phyloP scores from a whole-genome alignment of 371 early-diverging fungal genomes.

The Syncephalastrum racemosum region DNA sequence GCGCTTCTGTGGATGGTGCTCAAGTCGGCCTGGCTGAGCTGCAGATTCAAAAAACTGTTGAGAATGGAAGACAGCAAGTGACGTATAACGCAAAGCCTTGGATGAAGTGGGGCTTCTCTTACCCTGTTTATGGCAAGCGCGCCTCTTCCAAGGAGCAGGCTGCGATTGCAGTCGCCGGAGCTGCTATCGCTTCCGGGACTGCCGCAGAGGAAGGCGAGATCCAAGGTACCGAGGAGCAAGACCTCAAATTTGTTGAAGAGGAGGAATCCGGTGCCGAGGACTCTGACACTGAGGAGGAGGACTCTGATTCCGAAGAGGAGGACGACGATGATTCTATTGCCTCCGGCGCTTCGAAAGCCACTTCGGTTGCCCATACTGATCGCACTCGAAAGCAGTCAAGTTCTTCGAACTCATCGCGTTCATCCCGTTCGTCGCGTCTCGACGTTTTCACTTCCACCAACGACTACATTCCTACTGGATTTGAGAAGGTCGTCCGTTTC shows the following conservation, averaged over 20 bases:
- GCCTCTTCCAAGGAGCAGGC: background rate
- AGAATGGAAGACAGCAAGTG: conserved; percentile 23
- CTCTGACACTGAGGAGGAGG: conserved; percentile 23
- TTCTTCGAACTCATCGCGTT: background rate
- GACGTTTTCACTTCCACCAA: conserved; percentile 18
- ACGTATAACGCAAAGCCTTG: conserved; percentile 34
- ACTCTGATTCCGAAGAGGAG: conserved; percentile 23
- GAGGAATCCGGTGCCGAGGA: conserved; percentile 31
- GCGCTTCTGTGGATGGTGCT: conserved; percentile 34
- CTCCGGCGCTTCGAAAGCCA: conserved; percentile 8
- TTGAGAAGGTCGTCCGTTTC: conserved; percentile 39
- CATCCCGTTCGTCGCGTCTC: conserved; percentile 12
- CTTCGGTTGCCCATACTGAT: conserved; percentile 1
- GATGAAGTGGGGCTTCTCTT: conserved; percentile 42
- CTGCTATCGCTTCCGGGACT: conserved; percentile 7
- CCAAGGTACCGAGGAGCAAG: conserved; percentile 28
- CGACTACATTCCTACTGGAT: conserved; percentile 40
- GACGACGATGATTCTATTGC: conserved; percentile 13
- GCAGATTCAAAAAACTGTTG: conserved; percentile 21
- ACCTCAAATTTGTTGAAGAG: conserved; percentile 24
- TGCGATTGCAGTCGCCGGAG: conserved; percentile 7
- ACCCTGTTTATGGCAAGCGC: conserved; percentile 37
- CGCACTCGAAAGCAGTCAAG: background rate
- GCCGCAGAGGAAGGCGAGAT: conserved; percentile 18
- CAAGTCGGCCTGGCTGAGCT: conserved; percentile 35